Conservation (phyloP, 345 rosid genomes). For the Eucalyptus sideroxylon region DNA sequence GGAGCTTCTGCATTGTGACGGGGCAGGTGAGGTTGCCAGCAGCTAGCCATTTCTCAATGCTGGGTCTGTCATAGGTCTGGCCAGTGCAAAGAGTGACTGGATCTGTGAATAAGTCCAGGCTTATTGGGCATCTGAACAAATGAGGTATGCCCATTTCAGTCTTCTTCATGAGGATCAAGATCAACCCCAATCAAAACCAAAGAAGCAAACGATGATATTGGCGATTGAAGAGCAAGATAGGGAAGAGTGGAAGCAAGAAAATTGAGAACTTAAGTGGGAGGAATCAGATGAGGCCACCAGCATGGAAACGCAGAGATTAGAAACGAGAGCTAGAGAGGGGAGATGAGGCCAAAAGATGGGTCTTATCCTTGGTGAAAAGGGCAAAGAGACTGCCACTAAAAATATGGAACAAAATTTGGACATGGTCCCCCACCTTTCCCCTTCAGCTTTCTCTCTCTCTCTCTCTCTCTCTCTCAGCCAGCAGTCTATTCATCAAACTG, state of each 20-base stretch:
- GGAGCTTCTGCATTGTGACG: constrained; percentile 66
- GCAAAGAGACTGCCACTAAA: neutral
- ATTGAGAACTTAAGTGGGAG: neutral
- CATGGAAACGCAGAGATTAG: neutral
- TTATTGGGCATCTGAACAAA: constrained; percentile 58
- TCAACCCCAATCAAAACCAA: neutral
- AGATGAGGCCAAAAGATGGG: neutral
- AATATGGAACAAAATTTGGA: constrained; percentile 1
- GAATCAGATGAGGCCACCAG: neutral
- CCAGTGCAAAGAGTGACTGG: constrained; percentile 67
- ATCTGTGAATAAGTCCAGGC: constrained; percentile 52
- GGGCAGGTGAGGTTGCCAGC: constrained; percentile 60
- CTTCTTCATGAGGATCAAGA: neutral
- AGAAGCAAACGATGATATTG: neutral
- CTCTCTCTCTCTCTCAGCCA: neutral
- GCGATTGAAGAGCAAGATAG: neutral
- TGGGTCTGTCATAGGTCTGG: constrained; percentile 60
- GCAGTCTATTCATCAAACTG: constrained; percentile 1
- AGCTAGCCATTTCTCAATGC: constrained; percentile 56
- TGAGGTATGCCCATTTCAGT: constrained; percentile 26
- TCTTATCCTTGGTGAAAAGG: constrained; percentile 3
- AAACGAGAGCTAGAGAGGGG: neutral
- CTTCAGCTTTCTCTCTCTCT: neutral
- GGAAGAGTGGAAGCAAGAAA: neutral
- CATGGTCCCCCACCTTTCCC: neutral